phyloP scores from a whole-genome alignment of 345 rosid species.

The Moricandia moricandioides region DNA sequence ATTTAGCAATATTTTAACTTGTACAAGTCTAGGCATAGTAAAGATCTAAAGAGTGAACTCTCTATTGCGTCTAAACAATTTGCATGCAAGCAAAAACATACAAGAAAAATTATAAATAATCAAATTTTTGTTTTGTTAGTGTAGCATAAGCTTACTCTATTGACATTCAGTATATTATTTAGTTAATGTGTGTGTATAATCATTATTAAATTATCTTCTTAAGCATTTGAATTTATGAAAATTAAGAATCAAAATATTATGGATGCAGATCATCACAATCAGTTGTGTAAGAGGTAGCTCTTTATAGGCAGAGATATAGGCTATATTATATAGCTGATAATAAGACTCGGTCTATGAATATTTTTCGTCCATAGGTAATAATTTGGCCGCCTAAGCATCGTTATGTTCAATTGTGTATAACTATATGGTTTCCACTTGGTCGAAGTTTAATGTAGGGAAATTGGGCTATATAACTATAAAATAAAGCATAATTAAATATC shows the following conservation, averaged over 20 bases:
- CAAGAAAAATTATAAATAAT: background rate
- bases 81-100: background rate
- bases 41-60: background rate
- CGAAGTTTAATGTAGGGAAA: background rate
- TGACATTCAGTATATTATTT: background rate
- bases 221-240: background rate
- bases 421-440: background rate
- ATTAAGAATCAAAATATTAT: background rate
- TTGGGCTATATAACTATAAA: no score
- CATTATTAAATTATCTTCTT: background rate
- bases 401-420: background rate
- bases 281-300: background rate
- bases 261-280: background rate
- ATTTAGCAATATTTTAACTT: background rate
- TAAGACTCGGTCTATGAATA: background rate
- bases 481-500: no score
- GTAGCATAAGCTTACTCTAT: background rate
- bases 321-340: background rate
- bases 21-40: background rate
- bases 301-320: background rate
- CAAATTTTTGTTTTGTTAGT: no score
- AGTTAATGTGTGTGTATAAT: background rate
- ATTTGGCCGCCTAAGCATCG: background rate
- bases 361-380: background rate
- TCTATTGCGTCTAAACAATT: background rate